A percentile compares a stretch with the other conserved stretches of the same genome.
phyloP scores from a whole-genome alignment of 2,329 filamentous ascomycete species.

The Cladobotryum protrusum region DNA sequence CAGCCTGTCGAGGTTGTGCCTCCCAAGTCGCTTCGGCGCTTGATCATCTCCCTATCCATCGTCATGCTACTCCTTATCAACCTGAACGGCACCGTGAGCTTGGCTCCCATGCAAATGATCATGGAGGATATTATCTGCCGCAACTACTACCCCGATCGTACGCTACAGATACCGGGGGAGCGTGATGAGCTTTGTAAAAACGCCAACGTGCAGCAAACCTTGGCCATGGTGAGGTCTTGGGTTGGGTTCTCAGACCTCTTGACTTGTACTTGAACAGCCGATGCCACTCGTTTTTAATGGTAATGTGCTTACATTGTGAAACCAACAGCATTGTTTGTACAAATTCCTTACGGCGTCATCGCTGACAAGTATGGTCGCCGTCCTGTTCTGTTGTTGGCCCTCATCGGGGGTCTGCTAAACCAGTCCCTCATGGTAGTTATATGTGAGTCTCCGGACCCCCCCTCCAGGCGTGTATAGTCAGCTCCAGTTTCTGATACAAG shows the following conservation, averaged over 20 bases:
- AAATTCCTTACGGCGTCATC: slow-evolving; percentile 42
- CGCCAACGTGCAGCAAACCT: slow-evolving; percentile 40
- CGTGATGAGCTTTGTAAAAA: slow-evolving; percentile 44
- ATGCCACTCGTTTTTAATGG: slow-evolving; percentile 2
- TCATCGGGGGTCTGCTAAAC: slow-evolving; percentile 26
- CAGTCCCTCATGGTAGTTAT: slow-evolving; percentile 24
- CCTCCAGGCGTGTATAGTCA: slow-evolving; percentile 12
- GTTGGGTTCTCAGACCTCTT: slow-evolving; percentile 38
- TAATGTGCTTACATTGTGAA: not conserved
- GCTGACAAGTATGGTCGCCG: slow-evolving; percentile 42
- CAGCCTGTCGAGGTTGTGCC: no score
- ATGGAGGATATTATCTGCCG: slow-evolving; percentile 50
- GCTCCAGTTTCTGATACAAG: no score
- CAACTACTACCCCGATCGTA: slow-evolving; percentile 36
- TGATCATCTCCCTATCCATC: no score
- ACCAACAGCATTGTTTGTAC: slow-evolving; percentile 31
- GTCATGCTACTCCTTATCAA: no score
- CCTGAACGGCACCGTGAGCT: no score
- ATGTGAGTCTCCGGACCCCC: slow-evolving; percentile 18
- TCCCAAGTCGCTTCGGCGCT: no score
- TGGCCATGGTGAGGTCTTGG: slow-evolving; percentile 48
- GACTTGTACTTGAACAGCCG: slow-evolving; percentile 29
- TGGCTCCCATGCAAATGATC: slow-evolving; percentile 24
- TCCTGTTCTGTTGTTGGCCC: slow-evolving; percentile 32
- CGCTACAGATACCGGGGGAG: slow-evolving; percentile 21